phyloP scores from a whole-genome alignment of 2,329 filamentous ascomycete species.

The Ceratocystis cubensis region DNA sequence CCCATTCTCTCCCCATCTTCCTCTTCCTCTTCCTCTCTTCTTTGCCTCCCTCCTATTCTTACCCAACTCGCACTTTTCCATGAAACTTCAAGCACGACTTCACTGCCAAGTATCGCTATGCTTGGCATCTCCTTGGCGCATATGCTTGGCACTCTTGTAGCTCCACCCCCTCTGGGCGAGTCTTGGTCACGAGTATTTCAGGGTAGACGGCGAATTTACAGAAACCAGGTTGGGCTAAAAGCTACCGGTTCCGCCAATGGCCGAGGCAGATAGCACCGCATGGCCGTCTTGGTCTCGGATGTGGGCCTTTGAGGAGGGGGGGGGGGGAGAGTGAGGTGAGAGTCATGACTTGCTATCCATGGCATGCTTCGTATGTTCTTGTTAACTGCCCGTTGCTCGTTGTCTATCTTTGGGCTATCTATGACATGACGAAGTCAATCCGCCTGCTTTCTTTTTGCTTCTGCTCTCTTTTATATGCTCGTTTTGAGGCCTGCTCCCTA shows the following conservation, averaged over 20 bases:
- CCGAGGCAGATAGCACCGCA: conserved; percentile 4
- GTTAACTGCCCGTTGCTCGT: not conserved
- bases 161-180: not conserved
- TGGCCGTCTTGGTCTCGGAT: not conserved
- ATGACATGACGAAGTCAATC: not conserved
- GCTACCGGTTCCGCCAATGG: conserved; percentile 1
- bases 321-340: too few relatives aligned
- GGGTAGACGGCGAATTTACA: not conserved
- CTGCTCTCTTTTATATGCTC: not conserved
- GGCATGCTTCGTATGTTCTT: not conserved
- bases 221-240: not conserved
- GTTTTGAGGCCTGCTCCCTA: not conserved
- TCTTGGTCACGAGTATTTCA: not conserved
- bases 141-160: conserved; percentile 18
- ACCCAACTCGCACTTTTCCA: too few relatives aligned
- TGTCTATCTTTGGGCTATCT: not conserved
- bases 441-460: not conserved
- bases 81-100: not conserved
- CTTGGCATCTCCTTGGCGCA: conserved; percentile 21
- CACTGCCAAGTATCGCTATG: conserved; percentile 9
- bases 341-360: not conserved
- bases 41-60: not conserved
- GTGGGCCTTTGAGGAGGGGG: not conserved
- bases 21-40: not conserved
- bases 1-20: not conserved